Evolutionary conservation across 352 stramenopile genomes (phyloP).

Genomic region (Phytophthora rubi): DNA sequence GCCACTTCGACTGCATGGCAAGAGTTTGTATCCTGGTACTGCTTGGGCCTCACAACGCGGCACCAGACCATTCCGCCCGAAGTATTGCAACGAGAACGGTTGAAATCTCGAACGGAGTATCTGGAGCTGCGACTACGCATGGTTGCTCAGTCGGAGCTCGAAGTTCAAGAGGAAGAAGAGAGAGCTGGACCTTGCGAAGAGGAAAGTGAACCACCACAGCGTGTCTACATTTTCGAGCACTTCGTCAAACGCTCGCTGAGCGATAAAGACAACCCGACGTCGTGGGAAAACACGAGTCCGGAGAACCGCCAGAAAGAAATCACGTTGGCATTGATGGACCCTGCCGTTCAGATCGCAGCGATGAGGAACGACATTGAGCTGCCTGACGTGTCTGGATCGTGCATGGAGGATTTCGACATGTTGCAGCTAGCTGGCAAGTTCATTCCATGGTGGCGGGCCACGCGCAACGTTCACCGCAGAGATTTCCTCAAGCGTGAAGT

Average conservation of each 20-base stretch:
- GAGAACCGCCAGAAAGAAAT: slow-evolving; percentile 58
- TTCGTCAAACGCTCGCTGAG: slow-evolving; percentile 34
- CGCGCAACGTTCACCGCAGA: slow-evolving; percentile 54
- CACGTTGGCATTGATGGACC: slow-evolving; percentile 58
- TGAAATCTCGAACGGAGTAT: slow-evolving; percentile 47
- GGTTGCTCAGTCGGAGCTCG: slow-evolving; percentile 35
- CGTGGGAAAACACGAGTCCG: slow-evolving; percentile 50
- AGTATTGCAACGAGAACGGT: slow-evolving; percentile 34
- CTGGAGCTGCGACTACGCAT: slow-evolving; percentile 42
- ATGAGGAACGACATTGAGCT: slow-evolving; percentile 65
- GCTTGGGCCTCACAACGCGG: slow-evolving; percentile 31
- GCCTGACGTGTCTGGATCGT: slow-evolving; percentile 48
- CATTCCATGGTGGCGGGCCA: slow-evolving; percentile 60
- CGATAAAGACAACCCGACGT: slow-evolving; percentile 39
- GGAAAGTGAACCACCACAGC: slow-evolving; percentile 17
- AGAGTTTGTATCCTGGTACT: slow-evolving; percentile 68
- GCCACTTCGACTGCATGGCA: slow-evolving; percentile 41
- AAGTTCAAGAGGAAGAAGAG: slow-evolving; percentile 41
- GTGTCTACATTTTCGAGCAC: slow-evolving; percentile 65
- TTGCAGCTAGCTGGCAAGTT: slow-evolving; percentile 57
- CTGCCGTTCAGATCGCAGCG: slow-evolving; percentile 63
- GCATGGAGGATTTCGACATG: slow-evolving; percentile 53
- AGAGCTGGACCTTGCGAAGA: slow-evolving; percentile 26
- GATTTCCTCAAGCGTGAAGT: slow-evolving; percentile 62
- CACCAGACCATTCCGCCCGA: slow-evolving; percentile 33